Evolutionary conservation across 805 yeast species (phyloP).

Genomic region (Candida jianshihensis): DNA sequence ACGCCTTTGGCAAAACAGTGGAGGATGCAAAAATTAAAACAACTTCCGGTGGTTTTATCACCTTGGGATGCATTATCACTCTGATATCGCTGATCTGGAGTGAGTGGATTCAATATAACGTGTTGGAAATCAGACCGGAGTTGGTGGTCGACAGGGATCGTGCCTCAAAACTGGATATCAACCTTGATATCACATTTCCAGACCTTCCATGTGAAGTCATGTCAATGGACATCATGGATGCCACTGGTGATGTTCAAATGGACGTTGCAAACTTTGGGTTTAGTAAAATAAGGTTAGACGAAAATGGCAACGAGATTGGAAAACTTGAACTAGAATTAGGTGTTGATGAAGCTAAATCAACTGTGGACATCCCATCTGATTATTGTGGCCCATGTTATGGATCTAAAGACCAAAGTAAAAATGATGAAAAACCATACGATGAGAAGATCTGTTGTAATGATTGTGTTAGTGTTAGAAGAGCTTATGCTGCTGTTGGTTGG

Average conservation of each 20-base stretch:
- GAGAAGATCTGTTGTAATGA: slow-evolving; percentile 71
- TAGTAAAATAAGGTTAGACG: slow-evolving; percentile 55
- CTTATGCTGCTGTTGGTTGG: slow-evolving; percentile 78
- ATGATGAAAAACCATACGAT: slow-evolving; percentile 29
- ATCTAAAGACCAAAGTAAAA: slow-evolving; percentile 52
- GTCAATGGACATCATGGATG: slow-evolving; percentile 82
- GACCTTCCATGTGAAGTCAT: slow-evolving; percentile 78
- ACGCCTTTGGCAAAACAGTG: slow-evolving; percentile 90
- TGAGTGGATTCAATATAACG: slow-evolving; percentile 72
- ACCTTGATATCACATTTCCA: slow-evolving; percentile 79
- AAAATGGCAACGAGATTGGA: slow-evolving; percentile 41
- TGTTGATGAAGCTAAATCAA: slow-evolving; percentile 20
- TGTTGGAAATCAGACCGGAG: slow-evolving; percentile 68
- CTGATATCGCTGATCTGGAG: slow-evolving; percentile 56
- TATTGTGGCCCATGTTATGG: slow-evolving; percentile 94
- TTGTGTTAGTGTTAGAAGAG: slow-evolving; percentile 73
- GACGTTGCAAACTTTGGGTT: slow-evolving; percentile 70
- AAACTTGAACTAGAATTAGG: slow-evolving; percentile 37
- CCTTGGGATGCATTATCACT: slow-evolving; percentile 58
- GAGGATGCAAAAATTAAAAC: slow-evolving; percentile 91
- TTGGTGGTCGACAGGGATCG: slow-evolving; percentile 83
- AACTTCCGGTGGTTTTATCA: slow-evolving; percentile 83
- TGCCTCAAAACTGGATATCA: slow-evolving; percentile 67
- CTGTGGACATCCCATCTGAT: slow-evolving; percentile 27
- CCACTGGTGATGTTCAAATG: slow-evolving; percentile 75